Evolutionary conservation across 257 asterid species (phyloP), one percentile per base, ranked within the genome.

Genomic region (Petrea volubilis): DNA sequence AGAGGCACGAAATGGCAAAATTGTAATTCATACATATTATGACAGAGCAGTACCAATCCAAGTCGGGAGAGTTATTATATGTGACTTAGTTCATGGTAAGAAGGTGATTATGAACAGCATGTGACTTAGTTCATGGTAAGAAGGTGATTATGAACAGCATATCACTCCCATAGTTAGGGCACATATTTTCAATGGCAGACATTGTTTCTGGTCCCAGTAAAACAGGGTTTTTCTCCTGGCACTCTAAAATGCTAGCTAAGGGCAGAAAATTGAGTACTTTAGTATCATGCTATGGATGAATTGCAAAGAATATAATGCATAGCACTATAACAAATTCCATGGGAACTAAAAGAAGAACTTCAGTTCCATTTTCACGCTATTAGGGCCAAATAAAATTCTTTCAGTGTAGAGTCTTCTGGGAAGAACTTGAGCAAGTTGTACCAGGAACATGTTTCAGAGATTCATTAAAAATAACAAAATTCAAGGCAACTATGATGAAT

Each of bases 1-100:
- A 62, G 52, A n/a, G n/a, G n/a, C n/a, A n/a, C n/a, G 41, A 58
- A 4, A 33, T 43, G 14, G 10, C 1, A 14, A 25, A 20, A 34
- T 40, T 21, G 1, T 31, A n/a, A n/a, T 13, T 21, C 13, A 27
- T 51, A 7, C 44, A 23, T 40, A 57, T 34, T 56, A 61, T 60
- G 29, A 64, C 23, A 36, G 34, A 34, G 40, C 23, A 65, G 55
- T 49, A 18, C 51, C 70, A 66, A 63, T 43, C 14, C 61, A 50
- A 24, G 13, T 23, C 64, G 18, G 71, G 14, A 51, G 4, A 66
- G 55, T 60, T 8, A 7, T 57, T 60, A 23, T 10, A 47, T 9
- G 58, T 14, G 28, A 34, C 33, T 70, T 44, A 40, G 47, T 29
- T 14, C 29, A 63, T 24, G 49, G 2, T 23, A 72, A 23, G 8